These are phyloP conservation scores for Rhizopus delemar DNA, from an alignment of 371 early-diverging fungal genomes.

Conservation along the genomic window DNA sequence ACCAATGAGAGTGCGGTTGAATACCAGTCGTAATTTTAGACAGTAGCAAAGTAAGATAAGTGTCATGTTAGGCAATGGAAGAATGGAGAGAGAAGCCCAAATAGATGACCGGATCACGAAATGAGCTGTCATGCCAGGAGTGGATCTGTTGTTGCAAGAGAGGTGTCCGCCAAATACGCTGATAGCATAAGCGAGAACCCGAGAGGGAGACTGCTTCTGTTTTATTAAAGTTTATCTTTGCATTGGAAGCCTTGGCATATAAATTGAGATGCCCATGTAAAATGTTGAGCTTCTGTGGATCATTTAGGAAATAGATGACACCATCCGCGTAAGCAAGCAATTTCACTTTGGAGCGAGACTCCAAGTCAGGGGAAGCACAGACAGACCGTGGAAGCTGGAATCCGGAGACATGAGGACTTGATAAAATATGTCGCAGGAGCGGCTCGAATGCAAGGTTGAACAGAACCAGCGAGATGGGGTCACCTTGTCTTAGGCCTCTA, in stretches of 20 bases:
- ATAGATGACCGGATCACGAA: constrained; percentile 5
- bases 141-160: background rate
- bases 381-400: background rate
- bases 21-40: constrained; percentile 9
- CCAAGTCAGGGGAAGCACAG: background rate
- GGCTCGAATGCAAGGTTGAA: constrained; percentile 40
- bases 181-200: constrained; percentile 3
- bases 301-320: constrained; percentile 17
- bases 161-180: background rate
- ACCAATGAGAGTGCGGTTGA: constrained; percentile 5
- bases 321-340: constrained; percentile 23
- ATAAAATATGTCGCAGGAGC: constrained; percentile 19
- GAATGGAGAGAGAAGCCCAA: constrained; percentile 25
- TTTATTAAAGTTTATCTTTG: constrained; percentile 23
- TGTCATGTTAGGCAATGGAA: constrained; percentile 12
- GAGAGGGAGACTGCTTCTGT: constrained; percentile 23
- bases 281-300: constrained; percentile 1
- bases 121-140: constrained; percentile 17
- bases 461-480: constrained; percentile 29
- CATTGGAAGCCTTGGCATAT: constrained; percentile 27
- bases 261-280: constrained; percentile 10
- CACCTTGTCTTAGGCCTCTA: constrained; percentile 30
- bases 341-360: constrained; percentile 10
- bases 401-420: background rate
- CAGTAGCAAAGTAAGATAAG: constrained; percentile 12